Evolutionary conservation across 2,329 filamentous ascomycete species (phyloP), one percentile per base, ranked within the genome.

Genomic region (Drechslera avenae): DNA sequence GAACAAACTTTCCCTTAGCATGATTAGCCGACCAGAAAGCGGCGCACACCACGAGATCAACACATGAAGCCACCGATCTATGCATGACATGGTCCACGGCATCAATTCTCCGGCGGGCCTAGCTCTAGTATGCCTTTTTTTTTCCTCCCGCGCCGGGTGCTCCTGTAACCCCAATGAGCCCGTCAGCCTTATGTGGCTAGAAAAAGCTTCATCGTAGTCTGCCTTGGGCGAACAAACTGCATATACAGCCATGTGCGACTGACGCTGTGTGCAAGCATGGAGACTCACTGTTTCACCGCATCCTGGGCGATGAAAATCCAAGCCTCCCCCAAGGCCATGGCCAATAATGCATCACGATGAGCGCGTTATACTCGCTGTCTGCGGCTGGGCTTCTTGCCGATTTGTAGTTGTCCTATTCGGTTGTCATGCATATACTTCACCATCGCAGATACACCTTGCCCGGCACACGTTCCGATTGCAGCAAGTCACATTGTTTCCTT

Each of bases 31-130:
- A 18, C 42, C 17, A 21, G 12, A 39, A 28, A 14, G 37, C 35
- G 16, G 39, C 35, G 33, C 26, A 10, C 14, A 35, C 12, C 44
- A 33, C 37, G n/a, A 41, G 9, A 30, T 16, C 21, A 23, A 23
- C 21, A 33, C 45, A 18, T 13, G 13, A 50, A 45, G 40, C 47
- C 35, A 40, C 41, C 19, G 12, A 28, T 30, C 21, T 46, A 30
- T 14, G 13, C 49, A 41, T 18, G 37, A 42, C 32, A 19, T 33
- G 35, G 17, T 13, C 33, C 33, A 32, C 19, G 26, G 37, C 28
- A 34, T 37, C 26, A 37, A 48, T 37, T 46, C 44, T 42, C 49
- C 49, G 43, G 47, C 32, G 28, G 41, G 34, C 36, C 40, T 23
- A 40, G 36, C 35, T 26, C 19, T 32, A 32, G n/a, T 17, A 31